Evolutionary conservation across 768 basidiomycete species (phyloP), one percentile per base, ranked within the genome.

Genomic region (Lyophyllum atratum): DNA sequence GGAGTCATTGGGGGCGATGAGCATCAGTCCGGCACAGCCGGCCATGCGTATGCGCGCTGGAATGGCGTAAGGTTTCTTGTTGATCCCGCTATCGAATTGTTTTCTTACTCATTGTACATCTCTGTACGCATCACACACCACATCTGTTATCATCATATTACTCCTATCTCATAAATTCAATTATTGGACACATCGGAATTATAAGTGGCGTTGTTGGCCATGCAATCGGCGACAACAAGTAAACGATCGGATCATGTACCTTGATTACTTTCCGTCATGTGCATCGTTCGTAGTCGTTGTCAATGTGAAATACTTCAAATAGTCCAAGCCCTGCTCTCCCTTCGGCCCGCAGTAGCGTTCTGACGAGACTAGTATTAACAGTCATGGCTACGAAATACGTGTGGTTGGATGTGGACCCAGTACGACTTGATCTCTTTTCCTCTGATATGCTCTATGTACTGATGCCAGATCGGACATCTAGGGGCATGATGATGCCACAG

Each of bases 401-500:
- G 22, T 89, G 87, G 87, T 65, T 89, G 40, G 88, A 89, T 65
- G 80, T 77, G 17, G 87, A 89, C 65, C 86, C 87, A 12, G 87
- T 86, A 67, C 31, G 82, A 63, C 39, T 19, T 22, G 11, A n/a
- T 34, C 31, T 40, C 21, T 24, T 8, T 45, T n/a, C 29, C 26
- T 7, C 25, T 8, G 14, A 44, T 26, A 19, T 1, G 17, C 5
- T 6, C 17, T 17, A 11, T 10, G 29, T 25, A 17, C 25, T 49
- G 39, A 39, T 25, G 26, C 21, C 42, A 22, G 48, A 29, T 10
- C 44, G 11, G 45, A 49, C 19, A 43, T 15, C 4, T 49, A 92
- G 90, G 93, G 93, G 14, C 93, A 95, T 64, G 93, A 96, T 64
- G 93, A 95, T 74, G 94, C 90, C 4, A 86, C 85, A 11, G 92